Evolutionary conservation across 164 flowering plant genomes (phyloP).

Genomic region (Hamamelis virginiana): DNA sequence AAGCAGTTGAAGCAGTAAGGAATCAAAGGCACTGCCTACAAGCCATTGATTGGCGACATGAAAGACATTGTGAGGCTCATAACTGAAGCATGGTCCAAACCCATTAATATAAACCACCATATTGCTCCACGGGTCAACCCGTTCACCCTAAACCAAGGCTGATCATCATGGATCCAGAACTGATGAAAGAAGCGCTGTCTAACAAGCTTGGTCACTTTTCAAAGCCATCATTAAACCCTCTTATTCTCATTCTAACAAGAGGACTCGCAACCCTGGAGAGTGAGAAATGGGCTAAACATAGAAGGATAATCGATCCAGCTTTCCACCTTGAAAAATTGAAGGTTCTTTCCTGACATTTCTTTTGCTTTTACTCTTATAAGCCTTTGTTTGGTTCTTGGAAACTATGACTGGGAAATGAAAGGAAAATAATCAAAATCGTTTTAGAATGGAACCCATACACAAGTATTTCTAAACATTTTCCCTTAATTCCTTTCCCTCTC

Average conservation of each 20-base stretch:
- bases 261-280: slow-evolving; percentile 32
- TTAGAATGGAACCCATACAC: no score
- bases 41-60: slow-evolving; percentile 30
- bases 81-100: slow-evolving; percentile 34
- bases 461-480: no score
- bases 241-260: slow-evolving; percentile 18
- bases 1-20: slow-evolving; percentile 34
- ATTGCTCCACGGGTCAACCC: slow-evolving; percentile 36
- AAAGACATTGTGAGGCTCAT: slow-evolving; percentile 18
- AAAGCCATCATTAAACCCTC: slow-evolving; percentile 29
- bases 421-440: no score
- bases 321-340: slow-evolving; percentile 38
- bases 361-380: not conserved
- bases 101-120: slow-evolving; percentile 32
- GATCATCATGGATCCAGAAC: slow-evolving; percentile 30
- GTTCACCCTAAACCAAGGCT: slow-evolving; percentile 22
- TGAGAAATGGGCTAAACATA: slow-evolving; percentile 37
- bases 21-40: slow-evolving; percentile 36
- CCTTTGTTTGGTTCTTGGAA: no score
- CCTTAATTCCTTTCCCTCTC: no score
- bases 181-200: slow-evolving; percentile 31
- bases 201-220: slow-evolving; percentile 27
- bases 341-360: slow-evolving; percentile 12
- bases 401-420: no score
- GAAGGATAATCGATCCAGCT: slow-evolving; percentile 32